phyloP scores from a whole-genome alignment of 2,329 filamentous ascomycete species.

The Sordariomycetes sp. region DNA sequence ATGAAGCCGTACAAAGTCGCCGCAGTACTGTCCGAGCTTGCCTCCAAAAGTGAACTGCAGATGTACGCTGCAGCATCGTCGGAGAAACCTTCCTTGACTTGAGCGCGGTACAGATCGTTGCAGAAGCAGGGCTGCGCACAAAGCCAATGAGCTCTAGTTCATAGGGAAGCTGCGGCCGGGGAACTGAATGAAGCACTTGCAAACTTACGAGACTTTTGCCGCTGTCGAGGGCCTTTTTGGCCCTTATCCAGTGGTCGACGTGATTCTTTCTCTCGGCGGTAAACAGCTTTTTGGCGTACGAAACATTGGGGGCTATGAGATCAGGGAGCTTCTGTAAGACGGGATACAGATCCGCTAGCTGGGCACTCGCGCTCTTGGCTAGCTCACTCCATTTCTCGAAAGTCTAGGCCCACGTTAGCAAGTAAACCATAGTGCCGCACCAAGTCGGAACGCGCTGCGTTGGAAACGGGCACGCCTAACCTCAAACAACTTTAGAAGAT shows the following conservation, averaged over 20 bases:
- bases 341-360: no score
- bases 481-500: slow-evolving; percentile 32
- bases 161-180: not conserved
- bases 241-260: no score
- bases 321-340: no score
- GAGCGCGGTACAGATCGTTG: slow-evolving; percentile 8
- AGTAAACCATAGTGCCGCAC: not conserved
- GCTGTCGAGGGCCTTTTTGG: no score
- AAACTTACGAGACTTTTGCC: slow-evolving; percentile 5
- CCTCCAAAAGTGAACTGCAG: slow-evolving; percentile 5
- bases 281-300: no score
- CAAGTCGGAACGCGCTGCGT: not conserved
- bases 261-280: no score
- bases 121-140: slow-evolving; percentile 13
- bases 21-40: slow-evolving; percentile 5
- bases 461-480: not conserved
- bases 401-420: slow-evolving; percentile 1
- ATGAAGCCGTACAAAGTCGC: slow-evolving; percentile 25
- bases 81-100: slow-evolving; percentile 8
- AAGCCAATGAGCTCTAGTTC: no score
- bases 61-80: slow-evolving; percentile 12
- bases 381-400: no score
- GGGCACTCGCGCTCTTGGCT: no score
- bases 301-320: no score
- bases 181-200: not conserved